These are phyloP conservation scores for Phoma sp. DNA, from an alignment of 2,329 filamentous ascomycete genomes.

Conservation along the genomic window DNA sequence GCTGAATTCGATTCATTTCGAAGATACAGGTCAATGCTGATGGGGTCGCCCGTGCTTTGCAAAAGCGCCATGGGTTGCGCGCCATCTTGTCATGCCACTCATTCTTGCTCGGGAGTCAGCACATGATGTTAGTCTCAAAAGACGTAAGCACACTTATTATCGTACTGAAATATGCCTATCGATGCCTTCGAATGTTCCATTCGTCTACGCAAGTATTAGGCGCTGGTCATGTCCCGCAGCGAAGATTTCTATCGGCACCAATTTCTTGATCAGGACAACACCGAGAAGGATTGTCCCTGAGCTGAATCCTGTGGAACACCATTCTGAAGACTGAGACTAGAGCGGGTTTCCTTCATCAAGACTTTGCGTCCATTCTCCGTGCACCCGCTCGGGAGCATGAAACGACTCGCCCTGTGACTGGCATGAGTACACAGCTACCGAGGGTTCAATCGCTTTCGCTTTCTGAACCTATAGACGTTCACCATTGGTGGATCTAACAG, in stretches of 20 bases:
- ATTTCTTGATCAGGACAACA: background rate
- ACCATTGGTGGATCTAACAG: conserved; percentile 1
- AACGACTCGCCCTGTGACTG: background rate
- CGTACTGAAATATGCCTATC: background rate
- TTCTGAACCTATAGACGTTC: background rate
- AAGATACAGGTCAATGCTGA: background rate
- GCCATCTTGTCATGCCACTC: background rate
- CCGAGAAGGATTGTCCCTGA: conserved; percentile 1
- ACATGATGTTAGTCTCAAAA: background rate
- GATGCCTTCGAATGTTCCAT: background rate
- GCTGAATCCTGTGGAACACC: background rate
- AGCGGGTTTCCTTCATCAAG: background rate
- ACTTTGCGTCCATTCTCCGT: background rate
- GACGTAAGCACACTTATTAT: background rate
- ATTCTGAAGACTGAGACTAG: background rate
- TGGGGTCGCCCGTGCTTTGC: background rate
- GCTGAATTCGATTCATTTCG: background rate
- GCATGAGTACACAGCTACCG: background rate
- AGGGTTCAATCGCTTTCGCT: background rate
- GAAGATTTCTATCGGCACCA: background rate
- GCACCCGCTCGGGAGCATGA: background rate
- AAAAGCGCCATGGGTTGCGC: background rate
- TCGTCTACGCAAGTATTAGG: background rate
- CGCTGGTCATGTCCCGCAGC: background rate
- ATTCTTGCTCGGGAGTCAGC: background rate